These are phyloP conservation scores for Grifola frondosa DNA, from an alignment of 1,284 basidiomycete species.

Conservation along the genomic window DNA sequence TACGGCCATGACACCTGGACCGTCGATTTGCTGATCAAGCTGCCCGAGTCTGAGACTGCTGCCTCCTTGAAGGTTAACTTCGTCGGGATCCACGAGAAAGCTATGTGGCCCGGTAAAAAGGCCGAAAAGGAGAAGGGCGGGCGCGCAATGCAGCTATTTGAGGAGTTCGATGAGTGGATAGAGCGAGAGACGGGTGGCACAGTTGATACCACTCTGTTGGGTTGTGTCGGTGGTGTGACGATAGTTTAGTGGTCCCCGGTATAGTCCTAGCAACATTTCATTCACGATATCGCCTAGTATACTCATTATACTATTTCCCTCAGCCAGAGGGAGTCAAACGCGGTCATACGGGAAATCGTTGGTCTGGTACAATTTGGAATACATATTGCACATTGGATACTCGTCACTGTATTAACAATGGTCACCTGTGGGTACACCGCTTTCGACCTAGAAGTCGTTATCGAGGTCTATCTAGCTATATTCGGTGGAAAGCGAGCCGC, in stretches of 20 bases:
- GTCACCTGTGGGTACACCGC: too few relatives aligned
- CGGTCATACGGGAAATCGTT: too few relatives aligned
- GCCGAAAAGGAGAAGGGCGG: constrained; percentile 50
- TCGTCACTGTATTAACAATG: too few relatives aligned
- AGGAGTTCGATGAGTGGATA: constrained; percentile 67
- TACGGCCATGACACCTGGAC: constrained; percentile 74
- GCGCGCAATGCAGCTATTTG: constrained; percentile 64
- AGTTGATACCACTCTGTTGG: constrained; percentile 65
- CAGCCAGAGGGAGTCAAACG: too few relatives aligned
- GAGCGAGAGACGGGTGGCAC: constrained; percentile 54
- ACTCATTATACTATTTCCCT: too few relatives aligned
- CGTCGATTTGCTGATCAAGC: constrained; percentile 68
- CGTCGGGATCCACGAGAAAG: constrained; percentile 70
- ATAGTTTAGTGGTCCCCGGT: constrained; percentile 30
- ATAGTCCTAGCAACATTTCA: too few relatives aligned
- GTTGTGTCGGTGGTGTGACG: constrained; percentile 64
- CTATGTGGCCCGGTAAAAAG: constrained; percentile 78
- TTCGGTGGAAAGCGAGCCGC: too few relatives aligned
- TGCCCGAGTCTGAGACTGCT: constrained; percentile 30
- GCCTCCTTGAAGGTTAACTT: constrained; percentile 54
- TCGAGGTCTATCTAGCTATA: too few relatives aligned
- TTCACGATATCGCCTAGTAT: too few relatives aligned
- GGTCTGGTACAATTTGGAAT: too few relatives aligned
- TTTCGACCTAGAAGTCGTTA: too few relatives aligned
- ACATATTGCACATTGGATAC: too few relatives aligned